These are phyloP conservation scores for Ustilago shanxiensis DNA, from an alignment of 1,284 basidiomycete genomes.

Conservation along the genomic window DNA sequence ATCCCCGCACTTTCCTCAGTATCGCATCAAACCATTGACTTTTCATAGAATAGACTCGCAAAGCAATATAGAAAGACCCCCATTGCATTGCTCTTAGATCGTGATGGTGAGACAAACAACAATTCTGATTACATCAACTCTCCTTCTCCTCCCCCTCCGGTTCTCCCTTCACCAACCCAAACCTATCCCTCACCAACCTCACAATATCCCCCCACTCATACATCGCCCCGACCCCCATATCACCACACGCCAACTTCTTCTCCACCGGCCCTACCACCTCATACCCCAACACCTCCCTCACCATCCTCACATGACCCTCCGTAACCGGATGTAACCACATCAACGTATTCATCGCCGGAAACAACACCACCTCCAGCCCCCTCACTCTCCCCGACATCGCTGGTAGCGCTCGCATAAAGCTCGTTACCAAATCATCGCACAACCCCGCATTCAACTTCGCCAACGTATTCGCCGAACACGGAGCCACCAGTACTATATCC, in stretches of 20 bases:
- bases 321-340: slow-evolving; percentile 98
- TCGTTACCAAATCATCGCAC: slow-evolving; percentile 92
- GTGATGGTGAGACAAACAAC: too few relatives aligned
- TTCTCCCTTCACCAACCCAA: slow-evolving; percentile 15
- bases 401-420: slow-evolving; percentile 85
- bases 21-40: too few relatives aligned
- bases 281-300: slow-evolving; percentile 82
- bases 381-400: slow-evolving; percentile 73
- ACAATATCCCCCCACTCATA: slow-evolving; percentile 64
- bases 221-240: slow-evolving; percentile 77
- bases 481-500: slow-evolving; percentile 91
- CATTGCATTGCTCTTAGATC: too few relatives aligned
- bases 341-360: slow-evolving; percentile 97
- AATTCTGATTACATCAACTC: not conserved
- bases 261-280: slow-evolving; percentile 85
- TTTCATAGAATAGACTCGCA: too few relatives aligned
- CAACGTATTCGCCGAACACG: slow-evolving; percentile 94
- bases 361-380: slow-evolving; percentile 86
- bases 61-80: too few relatives aligned
- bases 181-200: slow-evolving; percentile 31
- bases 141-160: not conserved
- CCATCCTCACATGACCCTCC: slow-evolving; percentile 79
- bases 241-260: slow-evolving; percentile 90
- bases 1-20: too few relatives aligned
- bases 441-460: slow-evolving; percentile 89